phyloP scores from a whole-genome alignment of 2,329 filamentous ascomycete species.

The Alternaria arbusti region DNA sequence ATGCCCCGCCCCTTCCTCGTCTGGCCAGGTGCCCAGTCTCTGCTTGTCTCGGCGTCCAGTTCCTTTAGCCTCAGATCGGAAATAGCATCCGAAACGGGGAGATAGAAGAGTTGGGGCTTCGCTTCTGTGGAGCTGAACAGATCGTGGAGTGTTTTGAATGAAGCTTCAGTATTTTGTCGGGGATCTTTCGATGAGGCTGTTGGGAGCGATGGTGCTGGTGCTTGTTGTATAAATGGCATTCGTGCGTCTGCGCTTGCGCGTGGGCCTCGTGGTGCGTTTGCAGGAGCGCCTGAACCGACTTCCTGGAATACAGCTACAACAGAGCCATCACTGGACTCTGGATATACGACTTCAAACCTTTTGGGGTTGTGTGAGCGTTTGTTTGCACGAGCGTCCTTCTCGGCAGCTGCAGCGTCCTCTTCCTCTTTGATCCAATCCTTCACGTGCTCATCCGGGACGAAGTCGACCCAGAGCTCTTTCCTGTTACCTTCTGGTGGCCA shows the following conservation, averaged over 20 bases:
- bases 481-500: conserved; percentile 89
- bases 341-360: conserved; percentile 43
- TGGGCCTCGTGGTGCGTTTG: conserved; percentile 32
- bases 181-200: conserved; percentile 15
- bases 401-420: conserved; percentile 37
- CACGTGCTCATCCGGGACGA: conserved; percentile 78
- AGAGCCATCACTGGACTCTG: conserved; percentile 20
- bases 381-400: conserved; percentile 36
- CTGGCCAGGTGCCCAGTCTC: conserved; percentile 49
- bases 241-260: conserved; percentile 14
- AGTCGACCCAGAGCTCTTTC: conserved; percentile 87
- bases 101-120: conserved; percentile 70
- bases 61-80: conserved; percentile 69
- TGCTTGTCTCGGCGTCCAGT: conserved; percentile 56
- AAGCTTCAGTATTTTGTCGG: conserved; percentile 31
- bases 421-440: conserved; percentile 70
- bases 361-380: conserved; percentile 26
- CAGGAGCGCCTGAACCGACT: conserved; percentile 36
- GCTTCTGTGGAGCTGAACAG: conserved; percentile 65
- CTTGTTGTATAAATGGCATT: conserved; percentile 3
- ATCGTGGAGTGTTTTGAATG: conserved; percentile 64
- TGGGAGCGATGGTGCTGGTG: background rate
- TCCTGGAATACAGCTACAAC: conserved; percentile 42
- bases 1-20: conserved; percentile 39
- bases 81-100: conserved; percentile 69